phyloP scores from a whole-genome alignment of 768 basidiomycete species.

The Lentinus tigrinus region DNA sequence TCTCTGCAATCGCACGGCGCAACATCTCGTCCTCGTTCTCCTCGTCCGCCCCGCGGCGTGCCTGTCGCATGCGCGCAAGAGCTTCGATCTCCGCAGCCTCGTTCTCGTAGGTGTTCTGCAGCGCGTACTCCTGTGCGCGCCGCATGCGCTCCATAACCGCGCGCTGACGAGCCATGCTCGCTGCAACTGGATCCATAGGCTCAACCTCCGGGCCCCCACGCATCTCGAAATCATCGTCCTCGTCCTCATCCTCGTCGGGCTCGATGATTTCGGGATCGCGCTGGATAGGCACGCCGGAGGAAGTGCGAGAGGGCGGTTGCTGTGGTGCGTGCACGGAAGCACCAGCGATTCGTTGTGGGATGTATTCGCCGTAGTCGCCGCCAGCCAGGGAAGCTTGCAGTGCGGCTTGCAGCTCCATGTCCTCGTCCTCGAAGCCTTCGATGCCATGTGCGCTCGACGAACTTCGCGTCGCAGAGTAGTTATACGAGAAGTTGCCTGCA shows the following conservation, averaged over 20 bases:
- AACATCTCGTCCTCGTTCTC: conserved; percentile 60
- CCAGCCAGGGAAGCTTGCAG: conserved; percentile 74
- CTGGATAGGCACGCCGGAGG: background rate
- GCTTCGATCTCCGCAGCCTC: conserved; percentile 30
- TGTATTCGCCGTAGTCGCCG: conserved; percentile 11
- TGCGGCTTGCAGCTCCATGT: conserved; percentile 84
- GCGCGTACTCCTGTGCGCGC: conserved; percentile 64
- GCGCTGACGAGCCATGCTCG: conserved; percentile 66
- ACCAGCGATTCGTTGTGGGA: background rate
- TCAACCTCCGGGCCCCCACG: conserved; percentile 15
- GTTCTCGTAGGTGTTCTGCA: conserved; percentile 53
- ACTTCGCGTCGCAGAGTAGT: conserved; percentile 10
- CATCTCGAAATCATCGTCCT: conserved; percentile 17
- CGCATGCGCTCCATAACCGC: conserved; percentile 62
- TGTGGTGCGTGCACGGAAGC: background rate
- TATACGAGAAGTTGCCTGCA: conserved; percentile 6
- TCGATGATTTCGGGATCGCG: conserved; percentile 13
- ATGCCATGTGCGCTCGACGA: conserved; percentile 11
- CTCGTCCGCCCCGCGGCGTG: conserved; percentile 15
- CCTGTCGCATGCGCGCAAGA: conserved; percentile 7
- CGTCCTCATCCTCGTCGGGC: conserved; percentile 25
- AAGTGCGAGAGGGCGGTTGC: background rate
- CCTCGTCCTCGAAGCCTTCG: conserved; percentile 72
- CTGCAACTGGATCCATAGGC: conserved; percentile 54
- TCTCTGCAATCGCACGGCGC: conserved; percentile 60